Conservation (phyloP, 495 filamentous ascomycete species). For the Xylaria palmicola region DNA sequence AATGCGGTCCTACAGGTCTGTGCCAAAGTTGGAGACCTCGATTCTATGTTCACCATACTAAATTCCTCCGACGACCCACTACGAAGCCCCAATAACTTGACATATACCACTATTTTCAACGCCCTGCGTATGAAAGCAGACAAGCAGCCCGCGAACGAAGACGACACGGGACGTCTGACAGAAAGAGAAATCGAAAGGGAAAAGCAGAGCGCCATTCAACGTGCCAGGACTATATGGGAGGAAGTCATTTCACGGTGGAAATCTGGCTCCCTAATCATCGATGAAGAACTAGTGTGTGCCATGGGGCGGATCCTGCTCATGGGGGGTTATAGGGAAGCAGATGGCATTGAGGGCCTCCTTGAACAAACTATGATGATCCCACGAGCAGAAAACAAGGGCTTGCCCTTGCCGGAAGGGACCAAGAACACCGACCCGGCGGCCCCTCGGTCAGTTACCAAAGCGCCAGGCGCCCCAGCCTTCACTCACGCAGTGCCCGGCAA, state of each 20-base stretch:
- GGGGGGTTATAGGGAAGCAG: conserved; percentile 54
- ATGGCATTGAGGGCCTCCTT: conserved; percentile 69
- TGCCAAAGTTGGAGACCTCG: conserved; percentile 64
- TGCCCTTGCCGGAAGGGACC: neutral
- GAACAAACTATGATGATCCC: conserved; percentile 76
- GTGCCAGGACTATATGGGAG: conserved; percentile 73
- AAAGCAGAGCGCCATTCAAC: conserved; percentile 41
- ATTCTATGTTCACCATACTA: conserved; percentile 70
- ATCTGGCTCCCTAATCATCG: conserved; percentile 63
- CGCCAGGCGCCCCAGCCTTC: conserved; percentile 12
- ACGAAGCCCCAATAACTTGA: conserved; percentile 62
- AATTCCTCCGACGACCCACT: conserved; percentile 61
- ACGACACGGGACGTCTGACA: conserved; percentile 18
- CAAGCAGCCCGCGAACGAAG: conserved; percentile 13
- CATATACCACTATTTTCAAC: conserved; percentile 79
- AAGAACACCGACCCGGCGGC: neutral
- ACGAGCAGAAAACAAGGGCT: conserved; percentile 22
- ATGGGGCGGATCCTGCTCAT: conserved; percentile 74
- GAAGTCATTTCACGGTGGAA: conserved; percentile 73
- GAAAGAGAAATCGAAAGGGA: conserved; percentile 34
- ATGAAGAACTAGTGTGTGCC: conserved; percentile 68
- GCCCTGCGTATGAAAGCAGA: conserved; percentile 49
- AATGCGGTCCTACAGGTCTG: conserved; percentile 86
- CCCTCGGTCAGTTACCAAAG: neutral
- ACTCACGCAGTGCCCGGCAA: conserved; percentile 56